Evolutionary conservation across 2,329 filamentous ascomycete genomes (phyloP), one percentile per base, ranked within the genome.

Genomic region (Hortaea sp.): DNA sequence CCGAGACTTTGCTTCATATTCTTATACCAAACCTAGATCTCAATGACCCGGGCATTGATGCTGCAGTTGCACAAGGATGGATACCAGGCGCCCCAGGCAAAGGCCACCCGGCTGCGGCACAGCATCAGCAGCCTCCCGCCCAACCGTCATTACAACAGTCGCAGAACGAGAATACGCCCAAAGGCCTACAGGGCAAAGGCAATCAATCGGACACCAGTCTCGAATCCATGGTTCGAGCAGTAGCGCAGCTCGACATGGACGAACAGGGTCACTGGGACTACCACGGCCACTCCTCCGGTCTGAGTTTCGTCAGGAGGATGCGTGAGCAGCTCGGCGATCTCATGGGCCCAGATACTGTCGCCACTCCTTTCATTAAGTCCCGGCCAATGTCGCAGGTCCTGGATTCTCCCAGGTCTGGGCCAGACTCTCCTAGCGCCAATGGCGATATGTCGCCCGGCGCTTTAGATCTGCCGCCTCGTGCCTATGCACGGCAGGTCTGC

Each of bases 241-340:
- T 90, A 2, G 92, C 90, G 32, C 85, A 89, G 62, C 75, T 98
- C 12, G 90, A 97, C 59, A 75, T 97, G 31, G 88, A 94, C 57
- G 90, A 97, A 56, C 81, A 82, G 57, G 90, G 90, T 38, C 81
- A 92, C 57, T 94, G 88, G 81, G 89, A 97, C 65, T 98, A 95
- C 59, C 88, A 94, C 61, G 92, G 92, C 41, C 85, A 86, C 53
- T 95, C 90, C 0, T 97, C 92, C 0, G 89, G 90, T 2, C 77
- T 89, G 39, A 87, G 90, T 52, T 98, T 95, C 63, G 76, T 95
- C 56, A 79, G 81, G 53, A 81, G 86, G 45, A 83, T 98, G 76
- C 84, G 88, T 58, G 85, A 94, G 59, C 85, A 95, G 60, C 86
- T 95, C 54, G 84, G 86, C 39, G 80, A 82, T 50, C 73, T 92